A percentile compares a stretch with the other conserved stretches of the same genome.
These are phyloP conservation scores for Themeda triandra DNA, from an alignment of 176 grass and related monocot genomes.

Conservation along the genomic window DNA sequence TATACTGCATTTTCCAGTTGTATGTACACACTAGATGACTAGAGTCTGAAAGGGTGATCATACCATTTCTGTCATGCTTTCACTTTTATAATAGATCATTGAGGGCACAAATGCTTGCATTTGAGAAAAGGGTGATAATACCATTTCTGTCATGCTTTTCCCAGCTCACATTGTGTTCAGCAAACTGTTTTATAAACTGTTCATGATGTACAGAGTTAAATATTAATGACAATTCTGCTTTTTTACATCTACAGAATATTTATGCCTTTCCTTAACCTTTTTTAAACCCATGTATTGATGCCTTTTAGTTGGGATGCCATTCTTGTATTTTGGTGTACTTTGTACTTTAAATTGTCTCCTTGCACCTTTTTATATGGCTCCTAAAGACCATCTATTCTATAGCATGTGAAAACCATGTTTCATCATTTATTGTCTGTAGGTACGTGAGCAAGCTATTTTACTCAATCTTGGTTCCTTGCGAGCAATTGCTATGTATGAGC, in stretches of 20 bases:
- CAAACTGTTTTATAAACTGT: not conserved
- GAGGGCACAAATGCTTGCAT: constrained; percentile 7
- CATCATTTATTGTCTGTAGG: constrained; percentile 43
- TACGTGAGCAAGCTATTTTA: constrained; percentile 93
- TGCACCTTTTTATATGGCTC: constrained; percentile 13
- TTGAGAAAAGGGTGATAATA: not conserved
- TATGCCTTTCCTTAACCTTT: not conserved
- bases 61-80: not conserved
- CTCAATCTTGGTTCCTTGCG: constrained; percentile 90
- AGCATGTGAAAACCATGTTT: constrained; percentile 24
- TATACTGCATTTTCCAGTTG: not conserved
- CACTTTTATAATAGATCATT: constrained; percentile 1
- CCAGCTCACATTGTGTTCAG: not conserved
- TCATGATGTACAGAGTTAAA: constrained; percentile 3
- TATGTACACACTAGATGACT: not conserved
- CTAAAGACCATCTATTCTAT: constrained; percentile 12
- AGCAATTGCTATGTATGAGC: constrained; percentile 93
- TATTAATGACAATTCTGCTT: not conserved
- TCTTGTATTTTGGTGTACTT: not conserved
- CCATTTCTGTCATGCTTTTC: not conserved
- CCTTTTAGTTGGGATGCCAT: not conserved
- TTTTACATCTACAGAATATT: constrained; percentile 8
- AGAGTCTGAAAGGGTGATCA: not conserved
- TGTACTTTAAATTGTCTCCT: not conserved
- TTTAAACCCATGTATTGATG: not conserved